These are phyloP conservation scores for Xylariaceae sp. DNA, from an alignment of 2,329 filamentous ascomycete species.

Conservation along the genomic window DNA sequence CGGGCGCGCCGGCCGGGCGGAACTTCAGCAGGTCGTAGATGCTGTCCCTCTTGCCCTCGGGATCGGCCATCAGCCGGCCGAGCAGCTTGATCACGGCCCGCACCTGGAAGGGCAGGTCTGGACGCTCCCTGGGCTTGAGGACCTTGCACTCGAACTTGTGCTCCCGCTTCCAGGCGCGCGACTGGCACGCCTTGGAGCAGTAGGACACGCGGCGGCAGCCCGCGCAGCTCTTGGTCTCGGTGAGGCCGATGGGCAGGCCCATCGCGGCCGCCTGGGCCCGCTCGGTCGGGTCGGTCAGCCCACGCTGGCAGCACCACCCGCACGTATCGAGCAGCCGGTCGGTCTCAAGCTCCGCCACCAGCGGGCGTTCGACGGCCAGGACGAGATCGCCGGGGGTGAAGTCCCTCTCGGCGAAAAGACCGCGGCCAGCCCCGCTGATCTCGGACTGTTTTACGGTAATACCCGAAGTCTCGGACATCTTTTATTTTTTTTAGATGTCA, in stretches of 20 bases:
- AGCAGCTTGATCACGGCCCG: constrained; percentile 20
- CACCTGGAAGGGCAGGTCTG: constrained; percentile 14
- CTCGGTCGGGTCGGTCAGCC: constrained; percentile 12
- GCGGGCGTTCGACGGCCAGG: constrained; percentile 16
- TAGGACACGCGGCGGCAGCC: constrained; percentile 18
- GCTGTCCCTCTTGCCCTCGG: constrained; percentile 6
- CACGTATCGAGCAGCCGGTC: constrained; percentile 19
- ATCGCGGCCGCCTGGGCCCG: constrained; percentile 12
- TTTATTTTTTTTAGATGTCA: no score
- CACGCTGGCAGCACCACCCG: constrained; percentile 22
- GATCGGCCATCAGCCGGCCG: constrained; percentile 16
- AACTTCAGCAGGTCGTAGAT: constrained; percentile 13
- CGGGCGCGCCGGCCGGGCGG: constrained; percentile 10
- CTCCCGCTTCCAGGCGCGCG: constrained; percentile 21
- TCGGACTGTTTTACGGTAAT: constrained; percentile 14
- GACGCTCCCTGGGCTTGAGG: constrained; percentile 15
- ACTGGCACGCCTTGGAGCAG: constrained; percentile 22
- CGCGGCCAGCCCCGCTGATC: constrained; percentile 17
- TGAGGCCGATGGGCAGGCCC: constrained; percentile 18
- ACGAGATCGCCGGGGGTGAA: constrained; percentile 19
- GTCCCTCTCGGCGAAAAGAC: constrained; percentile 17
- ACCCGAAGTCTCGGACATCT: no score
- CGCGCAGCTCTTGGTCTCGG: constrained; percentile 18
- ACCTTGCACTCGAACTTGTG: constrained; percentile 23
- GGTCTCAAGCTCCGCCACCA: constrained; percentile 16